These are phyloP conservation scores for Rehmannia glutinosa DNA, from an alignment of 257 asterid species.

Conservation along the genomic window DNA sequence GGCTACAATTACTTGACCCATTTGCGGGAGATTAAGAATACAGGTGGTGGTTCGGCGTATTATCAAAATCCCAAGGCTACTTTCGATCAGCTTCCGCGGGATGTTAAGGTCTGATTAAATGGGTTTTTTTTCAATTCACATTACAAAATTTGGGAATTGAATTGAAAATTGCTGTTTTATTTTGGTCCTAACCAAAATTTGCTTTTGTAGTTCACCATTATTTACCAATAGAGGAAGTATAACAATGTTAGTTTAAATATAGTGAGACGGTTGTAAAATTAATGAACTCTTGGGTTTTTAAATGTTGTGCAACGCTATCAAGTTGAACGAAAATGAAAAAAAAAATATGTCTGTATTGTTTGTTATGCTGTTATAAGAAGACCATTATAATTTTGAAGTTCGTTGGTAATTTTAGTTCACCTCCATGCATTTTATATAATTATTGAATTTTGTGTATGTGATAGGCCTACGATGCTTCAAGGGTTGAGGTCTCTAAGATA, in stretches of 20 bases:
- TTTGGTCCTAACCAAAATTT: too few relatives aligned
- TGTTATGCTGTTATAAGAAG: background rate
- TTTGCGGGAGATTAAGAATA: slow-evolving; percentile 76
- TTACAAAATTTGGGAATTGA: background rate
- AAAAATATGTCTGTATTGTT: too few relatives aligned
- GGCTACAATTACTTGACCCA: slow-evolving; percentile 86
- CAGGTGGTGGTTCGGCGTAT: slow-evolving; percentile 86
- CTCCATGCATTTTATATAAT: background rate
- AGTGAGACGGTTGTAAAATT: too few relatives aligned
- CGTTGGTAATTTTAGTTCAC: background rate
- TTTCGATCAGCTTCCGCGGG: slow-evolving; percentile 47
- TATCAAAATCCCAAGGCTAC: slow-evolving; percentile 73
- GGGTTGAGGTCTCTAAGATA: slow-evolving; percentile 46
- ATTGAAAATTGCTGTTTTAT: background rate
- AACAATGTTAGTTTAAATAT: too few relatives aligned
- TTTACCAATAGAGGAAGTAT: too few relatives aligned
- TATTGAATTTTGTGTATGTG: slow-evolving; percentile 4
- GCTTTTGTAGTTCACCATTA: too few relatives aligned
- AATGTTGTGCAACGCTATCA: too few relatives aligned
- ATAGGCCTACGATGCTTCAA: slow-evolving; percentile 92
- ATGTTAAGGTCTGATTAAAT: slow-evolving; percentile 63
- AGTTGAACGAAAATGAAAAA: too few relatives aligned
- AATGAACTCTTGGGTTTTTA: too few relatives aligned
- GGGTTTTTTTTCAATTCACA: background rate
- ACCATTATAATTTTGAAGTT: background rate